These are phyloP conservation scores for Cryptococcus sp. DNA, from an alignment of 1,284 basidiomycete species.

Conservation along the genomic window DNA sequence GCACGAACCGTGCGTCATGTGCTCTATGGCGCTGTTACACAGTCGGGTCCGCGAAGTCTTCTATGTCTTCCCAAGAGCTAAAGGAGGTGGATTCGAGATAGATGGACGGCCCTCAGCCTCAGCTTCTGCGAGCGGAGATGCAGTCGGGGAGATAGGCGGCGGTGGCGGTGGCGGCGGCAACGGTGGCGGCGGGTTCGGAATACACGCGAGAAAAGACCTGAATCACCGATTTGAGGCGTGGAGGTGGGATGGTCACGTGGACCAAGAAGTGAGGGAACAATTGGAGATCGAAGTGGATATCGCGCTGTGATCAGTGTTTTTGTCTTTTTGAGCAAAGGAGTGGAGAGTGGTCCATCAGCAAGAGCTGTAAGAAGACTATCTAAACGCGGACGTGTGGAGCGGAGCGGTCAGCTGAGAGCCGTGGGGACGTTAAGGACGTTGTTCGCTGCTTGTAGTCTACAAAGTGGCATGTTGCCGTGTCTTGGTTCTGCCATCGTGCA, in stretches of 20 bases:
- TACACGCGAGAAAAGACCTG: constrained; percentile 73
- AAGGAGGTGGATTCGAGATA: constrained; percentile 52
- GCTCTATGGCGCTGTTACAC: constrained; percentile 89
- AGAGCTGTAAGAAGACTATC: too few species aligned
- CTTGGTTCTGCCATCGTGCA: too few species aligned
- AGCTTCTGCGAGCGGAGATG: background rate
- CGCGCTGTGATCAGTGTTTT: constrained; percentile 11
- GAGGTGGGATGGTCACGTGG: constrained; percentile 38
- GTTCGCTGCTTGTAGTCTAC: too few species aligned
- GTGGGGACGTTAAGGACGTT: too few species aligned
- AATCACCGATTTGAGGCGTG: constrained; percentile 79
- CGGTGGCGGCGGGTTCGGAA: constrained; percentile 57
- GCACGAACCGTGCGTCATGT: constrained; percentile 95
- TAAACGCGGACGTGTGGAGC: too few species aligned
- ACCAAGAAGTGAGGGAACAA: constrained; percentile 21
- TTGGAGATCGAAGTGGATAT: constrained; percentile 22
- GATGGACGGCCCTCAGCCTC: background rate
- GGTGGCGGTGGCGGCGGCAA: constrained; percentile 65
- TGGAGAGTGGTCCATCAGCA: too few species aligned
- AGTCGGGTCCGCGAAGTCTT: constrained; percentile 82
- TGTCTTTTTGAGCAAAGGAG: too few species aligned
- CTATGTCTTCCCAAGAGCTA: constrained; percentile 62
- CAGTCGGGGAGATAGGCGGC: constrained; percentile 57
- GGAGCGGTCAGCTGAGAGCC: too few species aligned
- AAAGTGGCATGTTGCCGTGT: too few species aligned